Percentiles rank a stretch among this genome's conserved stretches.
phyloP scores from a whole-genome alignment of 2,329 filamentous ascomycete genomes.

The Apiospora hydei region DNA sequence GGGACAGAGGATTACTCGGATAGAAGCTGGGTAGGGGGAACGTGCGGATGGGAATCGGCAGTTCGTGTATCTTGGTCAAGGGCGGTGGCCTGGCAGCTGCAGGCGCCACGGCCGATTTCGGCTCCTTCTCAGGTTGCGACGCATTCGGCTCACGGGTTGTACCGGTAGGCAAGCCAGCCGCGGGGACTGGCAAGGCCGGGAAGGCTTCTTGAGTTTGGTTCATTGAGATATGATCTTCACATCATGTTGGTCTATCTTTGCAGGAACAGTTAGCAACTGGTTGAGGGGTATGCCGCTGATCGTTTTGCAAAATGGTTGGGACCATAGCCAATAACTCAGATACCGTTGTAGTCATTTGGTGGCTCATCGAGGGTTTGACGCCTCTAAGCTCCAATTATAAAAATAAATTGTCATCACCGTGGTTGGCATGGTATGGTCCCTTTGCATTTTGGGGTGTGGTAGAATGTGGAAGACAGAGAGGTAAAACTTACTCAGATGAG shows the following conservation, averaged over 20 bases:
- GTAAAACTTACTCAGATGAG: slow-evolving; percentile 34
- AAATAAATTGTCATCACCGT: slow-evolving; percentile 68
- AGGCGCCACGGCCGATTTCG: not conserved
- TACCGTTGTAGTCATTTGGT: slow-evolving; percentile 95
- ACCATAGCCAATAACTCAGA: slow-evolving; percentile 71
- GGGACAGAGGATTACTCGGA: slow-evolving; percentile 88
- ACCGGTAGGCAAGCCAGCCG: slow-evolving; percentile 27
- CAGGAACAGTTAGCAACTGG: not conserved
- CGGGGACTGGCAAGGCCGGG: slow-evolving; percentile 28
- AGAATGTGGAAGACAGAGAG: not conserved
- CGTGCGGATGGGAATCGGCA: slow-evolving; percentile 80
- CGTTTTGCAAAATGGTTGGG: slow-evolving; percentile 26
- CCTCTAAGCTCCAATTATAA: slow-evolving; percentile 60
- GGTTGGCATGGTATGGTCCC: slow-evolving; percentile 34
- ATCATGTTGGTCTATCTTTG: slow-evolving; percentile 54
- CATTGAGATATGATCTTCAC: slow-evolving; percentile 38
- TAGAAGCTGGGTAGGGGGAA: slow-evolving; percentile 89
- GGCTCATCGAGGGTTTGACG: slow-evolving; percentile 67
- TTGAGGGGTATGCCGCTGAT: not conserved
- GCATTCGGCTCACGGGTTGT: slow-evolving; percentile 33
- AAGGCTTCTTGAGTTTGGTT: slow-evolving; percentile 37
- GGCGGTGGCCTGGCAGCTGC: slow-evolving; percentile 40
- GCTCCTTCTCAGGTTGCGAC: slow-evolving; percentile 25
- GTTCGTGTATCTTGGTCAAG: slow-evolving; percentile 78
- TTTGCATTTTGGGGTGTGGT: not conserved